Conservation (phyloP, 1,284 basidiomycete species). For the Microbotryomycetes sp. region DNA sequence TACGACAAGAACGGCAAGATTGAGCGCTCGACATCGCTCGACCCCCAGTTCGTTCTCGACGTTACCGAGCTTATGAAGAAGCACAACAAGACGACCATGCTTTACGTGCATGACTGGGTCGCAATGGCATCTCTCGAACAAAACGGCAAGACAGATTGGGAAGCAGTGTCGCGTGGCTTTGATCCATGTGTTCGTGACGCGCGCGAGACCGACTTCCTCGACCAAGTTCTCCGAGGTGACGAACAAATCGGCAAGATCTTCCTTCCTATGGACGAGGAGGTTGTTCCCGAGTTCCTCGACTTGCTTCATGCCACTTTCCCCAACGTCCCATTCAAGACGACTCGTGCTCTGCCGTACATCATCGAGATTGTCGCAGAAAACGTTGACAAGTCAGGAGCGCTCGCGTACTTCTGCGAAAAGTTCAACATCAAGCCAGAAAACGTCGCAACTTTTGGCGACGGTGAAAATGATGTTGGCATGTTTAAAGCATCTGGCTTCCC, state of each 20-base stretch:
- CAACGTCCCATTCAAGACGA: constrained; percentile 30
- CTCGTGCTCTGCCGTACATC: constrained; percentile 33
- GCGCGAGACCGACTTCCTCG: constrained; percentile 29
- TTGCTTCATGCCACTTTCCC: constrained; percentile 28
- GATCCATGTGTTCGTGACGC: constrained; percentile 30
- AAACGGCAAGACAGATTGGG: constrained; percentile 32
- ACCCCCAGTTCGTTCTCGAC: constrained; percentile 28
- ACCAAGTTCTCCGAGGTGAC: constrained; percentile 24
- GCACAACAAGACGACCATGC: constrained; percentile 35
- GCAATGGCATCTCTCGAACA: constrained; percentile 32
- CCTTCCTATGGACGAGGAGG: constrained; percentile 32
- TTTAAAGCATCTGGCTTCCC: constrained; percentile 28
- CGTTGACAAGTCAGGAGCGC: constrained; percentile 33
- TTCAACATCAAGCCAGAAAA: constrained; percentile 28
- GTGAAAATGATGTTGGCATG: constrained; percentile 33
- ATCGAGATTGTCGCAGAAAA: constrained; percentile 32
- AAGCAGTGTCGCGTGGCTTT: constrained; percentile 31
- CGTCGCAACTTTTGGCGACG: constrained; percentile 32
- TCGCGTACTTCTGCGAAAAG: constrained; percentile 32
- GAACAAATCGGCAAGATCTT: constrained; percentile 31
- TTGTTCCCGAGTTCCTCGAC: constrained; percentile 28
- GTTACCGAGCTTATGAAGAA: constrained; percentile 31
- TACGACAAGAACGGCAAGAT: constrained; percentile 32
- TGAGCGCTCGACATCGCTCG: constrained; percentile 25
- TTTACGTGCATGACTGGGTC: constrained; percentile 33